Evolutionary conservation across 305 asterid genomes (phyloP), one percentile per base, ranked within the genome.

Genomic region (Fraxinus nigra): DNA sequence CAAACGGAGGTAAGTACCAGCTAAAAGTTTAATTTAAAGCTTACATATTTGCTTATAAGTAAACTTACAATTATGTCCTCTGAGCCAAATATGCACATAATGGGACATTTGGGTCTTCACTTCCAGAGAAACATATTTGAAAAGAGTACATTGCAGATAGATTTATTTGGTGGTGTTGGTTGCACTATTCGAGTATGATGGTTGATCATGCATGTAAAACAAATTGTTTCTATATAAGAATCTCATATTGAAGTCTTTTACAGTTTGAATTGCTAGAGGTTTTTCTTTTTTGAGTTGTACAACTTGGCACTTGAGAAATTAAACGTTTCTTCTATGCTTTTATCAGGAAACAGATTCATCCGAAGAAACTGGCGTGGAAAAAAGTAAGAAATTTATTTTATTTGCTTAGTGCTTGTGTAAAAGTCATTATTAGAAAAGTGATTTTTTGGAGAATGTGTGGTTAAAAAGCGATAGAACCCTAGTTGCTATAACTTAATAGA

Each of bases 291-390:
- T 28, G 5, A 69, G 37, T 30, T 30, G 16, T 28, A 69, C 40
- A 32, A 30, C 22, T 48, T 40, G 77, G 65, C 24, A 63, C 32
- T 28, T 40, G 77, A 72, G 59, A 78, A 54, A 35, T 11, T 77
- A 18, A 28, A 76, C 28, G 0, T 9, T 46, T 43, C 28, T 73
- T 56, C 26, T 56, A 67, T 81, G 73, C 76, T 76, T 43, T 82
- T 77, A 69, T 77, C 91, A 95, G 98, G 97, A 87, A 83, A 81
- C 80, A 28, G 84, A 81, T 85, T 87, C 91, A 38, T 72, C 33
- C 76, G 82, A 79, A 69, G 91, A 87, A 70, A 82, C 85, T 56
- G 32, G 80, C 88, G 72, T 4, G 82, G 90, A 72, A 85, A 85
- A 79, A 75, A 80, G 95, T 90, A 83, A 86, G 90, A 56, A 32